Percentiles rank a stretch among this genome's conserved stretches.
These are phyloP conservation scores for Ogataea ganodermae DNA, from an alignment of 805 yeast species.

Conservation along the genomic window DNA sequence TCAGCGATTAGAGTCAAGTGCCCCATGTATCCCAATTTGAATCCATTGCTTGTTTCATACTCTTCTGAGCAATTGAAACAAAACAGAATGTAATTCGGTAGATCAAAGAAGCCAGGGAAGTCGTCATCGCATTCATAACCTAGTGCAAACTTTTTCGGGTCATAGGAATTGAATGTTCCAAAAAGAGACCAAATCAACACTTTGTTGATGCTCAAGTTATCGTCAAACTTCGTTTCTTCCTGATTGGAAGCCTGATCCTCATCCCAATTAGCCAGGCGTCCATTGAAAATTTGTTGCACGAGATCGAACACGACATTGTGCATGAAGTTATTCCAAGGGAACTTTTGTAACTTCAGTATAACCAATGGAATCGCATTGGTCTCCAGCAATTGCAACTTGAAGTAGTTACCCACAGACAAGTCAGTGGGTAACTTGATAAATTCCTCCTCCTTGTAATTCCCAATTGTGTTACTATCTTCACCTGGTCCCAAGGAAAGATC, in stretches of 20 bases:
- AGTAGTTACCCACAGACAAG: conserved; percentile 70
- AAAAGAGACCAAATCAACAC: conserved; percentile 39
- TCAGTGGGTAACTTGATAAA: conserved; percentile 31
- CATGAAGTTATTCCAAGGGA: conserved; percentile 96
- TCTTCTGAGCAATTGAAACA: conserved; percentile 33
- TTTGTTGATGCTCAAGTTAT: conserved; percentile 35
- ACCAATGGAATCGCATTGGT: conserved; percentile 64
- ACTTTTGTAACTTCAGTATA: conserved; percentile 67
- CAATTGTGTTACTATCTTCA: conserved; percentile 24
- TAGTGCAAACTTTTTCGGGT: conserved; percentile 9
- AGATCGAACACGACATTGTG: conserved; percentile 96
- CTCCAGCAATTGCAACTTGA: conserved; percentile 78
- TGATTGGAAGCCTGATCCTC: conserved; percentile 38
- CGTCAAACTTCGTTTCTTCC: conserved; percentile 37
- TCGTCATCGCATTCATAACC: conserved; percentile 19
- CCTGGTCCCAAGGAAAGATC: conserved; percentile 27
- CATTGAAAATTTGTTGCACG: conserved; percentile 90
- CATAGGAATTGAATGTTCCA: conserved; percentile 33
- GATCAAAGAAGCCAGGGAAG: conserved; percentile 36
- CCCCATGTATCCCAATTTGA: conserved; percentile 61
- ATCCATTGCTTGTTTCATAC: conserved; percentile 37
- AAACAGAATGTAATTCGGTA: conserved; percentile 33
- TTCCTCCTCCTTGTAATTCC: conserved; percentile 14
- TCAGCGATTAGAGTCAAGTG: conserved; percentile 59
- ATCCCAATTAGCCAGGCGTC: conserved; percentile 44